These are phyloP conservation scores for Malus fusca DNA, from an alignment of 306 rosid genomes.

Conservation along the genomic window DNA sequence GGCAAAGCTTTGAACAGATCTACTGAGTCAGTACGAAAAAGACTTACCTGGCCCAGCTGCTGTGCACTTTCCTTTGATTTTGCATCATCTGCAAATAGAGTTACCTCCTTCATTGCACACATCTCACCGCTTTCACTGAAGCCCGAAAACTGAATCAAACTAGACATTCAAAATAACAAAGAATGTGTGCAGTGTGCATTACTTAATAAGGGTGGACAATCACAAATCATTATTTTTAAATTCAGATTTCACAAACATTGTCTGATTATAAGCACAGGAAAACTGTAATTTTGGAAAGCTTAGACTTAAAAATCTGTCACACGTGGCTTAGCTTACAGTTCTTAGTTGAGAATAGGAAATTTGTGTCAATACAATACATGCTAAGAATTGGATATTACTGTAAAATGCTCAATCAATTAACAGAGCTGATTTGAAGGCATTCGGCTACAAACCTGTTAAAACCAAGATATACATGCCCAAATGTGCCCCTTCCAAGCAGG, in stretches of 20 bases:
- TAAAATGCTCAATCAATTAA: neutral
- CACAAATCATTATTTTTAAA: neutral
- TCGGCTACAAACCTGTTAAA: conserved; percentile 58
- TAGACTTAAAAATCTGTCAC: neutral
- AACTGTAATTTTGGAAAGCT: neutral
- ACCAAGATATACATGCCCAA: conserved; percentile 92
- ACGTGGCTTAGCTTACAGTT: neutral
- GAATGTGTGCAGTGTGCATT: neutral
- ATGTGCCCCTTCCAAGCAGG: conserved; percentile 87
- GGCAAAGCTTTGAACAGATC: neutral
- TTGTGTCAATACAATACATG: neutral
- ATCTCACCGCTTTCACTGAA: conserved; percentile 87
- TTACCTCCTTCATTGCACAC: conserved; percentile 99
- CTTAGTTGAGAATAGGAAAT: neutral
- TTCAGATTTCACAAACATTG: neutral
- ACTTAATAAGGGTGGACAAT: neutral
- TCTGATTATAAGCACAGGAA: neutral
- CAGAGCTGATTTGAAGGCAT: neutral
- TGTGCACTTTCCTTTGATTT: conserved; percentile 85
- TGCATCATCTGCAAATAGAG: conserved; percentile 87
- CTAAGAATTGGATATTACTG: conserved; percentile 2
- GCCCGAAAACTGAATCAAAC: conserved; percentile 24
- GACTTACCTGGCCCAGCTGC: conserved; percentile 75
- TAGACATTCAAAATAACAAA: conserved; percentile 15
- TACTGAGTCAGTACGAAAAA: neutral